Evolutionary conservation across 129 eudicot genomes (phyloP), one percentile per base, ranked within the genome.

Genomic region (Flaveria sonorensis): DNA sequence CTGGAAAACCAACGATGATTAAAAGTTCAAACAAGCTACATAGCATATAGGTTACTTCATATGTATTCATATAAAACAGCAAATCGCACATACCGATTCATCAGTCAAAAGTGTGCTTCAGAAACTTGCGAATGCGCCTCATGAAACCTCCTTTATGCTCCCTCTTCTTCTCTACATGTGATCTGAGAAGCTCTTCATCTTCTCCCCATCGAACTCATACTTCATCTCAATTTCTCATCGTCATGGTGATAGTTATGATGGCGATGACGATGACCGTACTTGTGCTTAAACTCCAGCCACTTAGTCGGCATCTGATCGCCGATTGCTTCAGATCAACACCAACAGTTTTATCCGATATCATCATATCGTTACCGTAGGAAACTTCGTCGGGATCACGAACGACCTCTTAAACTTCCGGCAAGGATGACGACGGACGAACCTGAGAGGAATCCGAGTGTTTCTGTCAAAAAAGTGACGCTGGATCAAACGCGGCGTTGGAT

Each of bases 61-160:
- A 57, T 24, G n/a, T 60, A 75, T 26, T 66, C 23, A 63, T 36
- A 39, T 11, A 12, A 14, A 6, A n/a, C 36, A 36, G 13, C 48
- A 68, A 65, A 65, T 5, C 28, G 48, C 14, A 76, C 65, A 50
- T 50, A 76, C 64, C 73, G 2, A 19, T 62, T 7, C 48, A 42
- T 80, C 75, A 80, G 43, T 74, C 79, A 67, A 81, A 81, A 81
- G 84, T 68, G 78, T 74, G 84, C 75, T 81, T 81, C 46, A 81
- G 39, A 74, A 81, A 81, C 76, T 81, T 81, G 63, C 84, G 75
- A 74, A 81, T 11, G 16, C 76, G 59, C 52, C 79, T 67, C 84
- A 80, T 80, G 79, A 80, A 80, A 21, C 79, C 70, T 48, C 84
- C 84, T 55, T 81, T 81, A 23, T 71, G 72, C 39, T 63, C 72